These are phyloP conservation scores for Harringtonia lauricola DNA, from an alignment of 2,329 filamentous ascomycete genomes.

Conservation along the genomic window DNA sequence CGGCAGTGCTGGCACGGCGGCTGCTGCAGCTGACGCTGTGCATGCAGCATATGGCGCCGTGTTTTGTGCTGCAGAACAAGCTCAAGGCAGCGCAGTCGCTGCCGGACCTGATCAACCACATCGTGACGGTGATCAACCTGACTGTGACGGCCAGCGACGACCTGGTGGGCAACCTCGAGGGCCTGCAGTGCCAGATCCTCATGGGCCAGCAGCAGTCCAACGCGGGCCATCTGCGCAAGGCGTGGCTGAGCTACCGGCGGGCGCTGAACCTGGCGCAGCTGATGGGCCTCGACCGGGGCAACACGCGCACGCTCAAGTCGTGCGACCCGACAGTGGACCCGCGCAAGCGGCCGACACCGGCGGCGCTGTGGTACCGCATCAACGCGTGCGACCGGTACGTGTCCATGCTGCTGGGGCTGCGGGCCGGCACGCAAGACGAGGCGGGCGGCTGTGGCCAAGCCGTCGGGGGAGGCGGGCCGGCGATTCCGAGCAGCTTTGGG, in stretches of 20 bases:
- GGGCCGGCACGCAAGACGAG: conserved; percentile 29
- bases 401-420: conserved; percentile 38
- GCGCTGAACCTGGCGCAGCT: conserved; percentile 39
- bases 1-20: conserved; percentile 33
- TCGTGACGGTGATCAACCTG: conserved; percentile 20
- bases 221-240: conserved; percentile 39
- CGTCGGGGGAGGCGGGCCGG: conserved; percentile 9
- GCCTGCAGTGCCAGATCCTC: conserved; percentile 39
- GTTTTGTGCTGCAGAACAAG: conserved; percentile 14
- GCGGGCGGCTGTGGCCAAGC: conserved; percentile 4
- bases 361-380: conserved; percentile 36
- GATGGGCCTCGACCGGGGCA: conserved; percentile 33
- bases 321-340: conserved; percentile 25
- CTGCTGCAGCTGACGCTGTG: conserved; percentile 34
- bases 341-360: conserved; percentile 17
- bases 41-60: conserved; percentile 32
- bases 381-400: conserved; percentile 38
- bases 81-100: conserved; percentile 17
- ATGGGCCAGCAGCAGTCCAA: conserved; percentile 39
- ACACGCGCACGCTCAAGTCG: conserved; percentile 22
- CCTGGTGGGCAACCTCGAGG: conserved; percentile 38
- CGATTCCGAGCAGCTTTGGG: conserved; percentile 7
- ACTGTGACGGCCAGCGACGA: conserved; percentile 40
- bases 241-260: conserved; percentile 40
- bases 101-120: conserved; percentile 18